Evolutionary conservation across 2,329 filamentous ascomycete species (phyloP), one percentile per base, ranked within the genome.

Genomic region (Fusarium sacchari): DNA sequence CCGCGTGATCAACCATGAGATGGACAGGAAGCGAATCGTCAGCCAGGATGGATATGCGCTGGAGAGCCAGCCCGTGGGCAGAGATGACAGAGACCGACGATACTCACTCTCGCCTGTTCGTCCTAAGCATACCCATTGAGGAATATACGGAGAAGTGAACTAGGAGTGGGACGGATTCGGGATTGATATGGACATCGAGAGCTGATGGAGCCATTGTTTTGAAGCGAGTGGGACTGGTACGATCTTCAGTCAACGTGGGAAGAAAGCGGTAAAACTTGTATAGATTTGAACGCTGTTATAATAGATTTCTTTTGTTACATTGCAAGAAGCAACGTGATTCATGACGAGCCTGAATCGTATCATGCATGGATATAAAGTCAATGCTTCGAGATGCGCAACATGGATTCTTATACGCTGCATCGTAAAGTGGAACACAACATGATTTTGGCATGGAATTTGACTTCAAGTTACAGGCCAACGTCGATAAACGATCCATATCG

Each of bases 11-110:
- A 78, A 77, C 47, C 55, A 63, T 17, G 46, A 67, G 6, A 47
- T 47, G 26, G 67, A 69, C 13, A 64, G 60, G 28, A 78, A 76
- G 67, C 70, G 74, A 6, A 65, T 78, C 17, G 55, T 67, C 20
- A 78, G 75, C 42, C 63, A 65, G 57, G 77, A 78, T n/a, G 76
- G 60, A 17, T 78, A 76, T 60, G 58, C 71, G 60, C 74, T 78
- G 71, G 76, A 78, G 66, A 76, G 71, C 37, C 73, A 76, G 50
- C 58, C 47, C 11, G 53, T n/a, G 24, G 55, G 20, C 13, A 37
- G 42, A 50, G 30, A 73, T 24, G 56, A 64, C 22, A 49, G 66
- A 26, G n/a, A 57, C 24, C 57, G 11, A 39, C 64, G 64, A 50
- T 69, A 64, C 42, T 49, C 69, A n/a, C 49, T 74, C 49, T 70